Base-by-base conservation (phyloP, 2,329 filamentous ascomycete species). In the Ampelomyces quisqualis region DNA sequence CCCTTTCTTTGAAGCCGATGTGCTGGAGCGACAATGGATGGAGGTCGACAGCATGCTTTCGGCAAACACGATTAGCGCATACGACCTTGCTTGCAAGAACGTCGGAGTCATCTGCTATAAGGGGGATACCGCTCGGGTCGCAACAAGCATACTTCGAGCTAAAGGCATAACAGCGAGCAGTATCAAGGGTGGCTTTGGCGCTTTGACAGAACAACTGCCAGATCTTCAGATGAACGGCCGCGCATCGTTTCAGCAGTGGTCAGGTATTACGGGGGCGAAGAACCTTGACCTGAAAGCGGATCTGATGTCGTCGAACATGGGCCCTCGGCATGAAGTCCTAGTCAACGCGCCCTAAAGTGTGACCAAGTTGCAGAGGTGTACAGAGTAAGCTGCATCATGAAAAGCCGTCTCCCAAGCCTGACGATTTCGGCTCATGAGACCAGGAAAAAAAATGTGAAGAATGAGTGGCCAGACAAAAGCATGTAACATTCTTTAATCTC, bases 1-100 rank as follows among this genome's bases (percentile, higher is more conserved):
- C 31, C 53, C 51, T 1, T 57, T 55, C 26, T 47, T 38, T 10
- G 51, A 55, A 19, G 47, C 53, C 5, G 15, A 26, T 1, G 36
- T 49, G 4, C 37, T 57, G 7, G 51, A 57, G 26, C 38, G 39
- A 6, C 53, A 57, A 34, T 57, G 53, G 51, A 51, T 40, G 17
- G 53, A 57, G 32, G 34, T 57, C 7, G 49, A 53, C 11, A 36
- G 38, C 7, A 51, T 50, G 3, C 53, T 57, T 15, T 55, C 49
- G 1, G 8, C 8, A 3, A 52, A 55, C 11, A 46, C 46, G 8
- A 47, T 57, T 28, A 53, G 34, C 20, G 51, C 51, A 11, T 43
- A 57, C 23, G 49, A 55, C 14, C 49, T 57, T 15, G 32, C 30
- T 7, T 51, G 45, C 6, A 55, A 51, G 19, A 44, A 53, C 10